Evolutionary conservation across 495 filamentous ascomycete genomes (phyloP), one percentile per base, ranked within the genome.

Genomic region (Trichoderma gamsii): DNA sequence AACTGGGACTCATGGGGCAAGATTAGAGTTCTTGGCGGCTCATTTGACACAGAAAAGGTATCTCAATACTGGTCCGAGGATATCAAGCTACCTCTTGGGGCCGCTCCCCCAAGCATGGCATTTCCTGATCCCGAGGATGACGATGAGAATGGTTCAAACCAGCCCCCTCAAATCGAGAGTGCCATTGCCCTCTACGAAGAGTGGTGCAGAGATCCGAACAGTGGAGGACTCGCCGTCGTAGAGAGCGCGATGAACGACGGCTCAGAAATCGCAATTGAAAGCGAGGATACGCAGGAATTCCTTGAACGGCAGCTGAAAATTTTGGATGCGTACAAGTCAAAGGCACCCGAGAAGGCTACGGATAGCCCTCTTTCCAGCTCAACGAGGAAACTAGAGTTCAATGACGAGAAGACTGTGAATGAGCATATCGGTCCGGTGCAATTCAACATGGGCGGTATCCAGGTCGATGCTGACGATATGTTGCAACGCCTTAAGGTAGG

Each of bases 1-100:
- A 96, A 97, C 75, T 98, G 96, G 96, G 95, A 99, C 76, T 97
- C 93, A 0, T 97, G 94, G 92, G 94, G 92, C 35, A 99, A 98
- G 78, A 97, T 99, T 69, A 85, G 93, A 25, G 91, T 97, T 51
- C 81, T 98, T 21, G 84, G 91, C n/a, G 96, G 97, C 79, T 91
- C 90, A 16, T 98, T 97, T 73, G 92, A 97, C 70, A 90, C 96
- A 59, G 95, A 99, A 79, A 85, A 84, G 6, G 86, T 93, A 41
- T 94, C 90, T 72, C 87, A 85, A 63, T 91, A 88, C 21, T 97
- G 93, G 93, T 87, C 87, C 21, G 83, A 89, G 63, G 93, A 97
- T 71, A 88, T 95, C 66, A 84, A 90, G 69, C 83, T 86, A 59
- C 70, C 80, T 66, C 75, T 81, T 76, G 72, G 75, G 13, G 65